Evolutionary conservation across 2,329 filamentous ascomycete genomes (phyloP).

Genomic region (Fusarium chuoi): DNA sequence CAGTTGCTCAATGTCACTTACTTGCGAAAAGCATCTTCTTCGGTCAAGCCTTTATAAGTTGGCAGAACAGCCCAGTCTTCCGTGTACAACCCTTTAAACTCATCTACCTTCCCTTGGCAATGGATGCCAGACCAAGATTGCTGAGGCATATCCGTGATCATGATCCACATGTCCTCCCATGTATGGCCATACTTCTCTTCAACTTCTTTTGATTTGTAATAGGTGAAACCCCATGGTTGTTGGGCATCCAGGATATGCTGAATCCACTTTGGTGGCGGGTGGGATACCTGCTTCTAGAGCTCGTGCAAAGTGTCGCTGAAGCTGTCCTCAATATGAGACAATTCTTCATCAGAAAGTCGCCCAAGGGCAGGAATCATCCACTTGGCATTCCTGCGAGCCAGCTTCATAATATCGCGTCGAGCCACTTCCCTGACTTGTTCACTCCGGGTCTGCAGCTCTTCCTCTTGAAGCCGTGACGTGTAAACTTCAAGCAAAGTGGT

Average conservation of each 20-base stretch:
- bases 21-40: not conserved
- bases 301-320: not conserved
- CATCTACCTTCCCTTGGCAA: not conserved
- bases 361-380: slow-evolving; percentile 29
- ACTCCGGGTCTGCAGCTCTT: slow-evolving; percentile 17
- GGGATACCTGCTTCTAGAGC: slow-evolving; percentile 23
- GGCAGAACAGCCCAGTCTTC: not conserved
- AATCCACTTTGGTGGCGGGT: slow-evolving; percentile 26
- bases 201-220: not conserved
- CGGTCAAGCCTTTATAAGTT: rapidly evolving
- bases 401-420: not conserved
- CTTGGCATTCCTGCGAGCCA: slow-evolving; percentile 27
- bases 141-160: not conserved
- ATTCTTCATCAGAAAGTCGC: not conserved
- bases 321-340: not conserved
- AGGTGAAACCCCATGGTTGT: not conserved
- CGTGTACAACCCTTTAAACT: rapidly evolving
- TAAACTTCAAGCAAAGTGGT: slow-evolving; percentile 12
- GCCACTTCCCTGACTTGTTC: slow-evolving; percentile 23
- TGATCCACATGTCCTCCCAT: not conserved
- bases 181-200: not conserved
- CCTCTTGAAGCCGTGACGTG: slow-evolving; percentile 13
- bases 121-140: not conserved
- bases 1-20: rapidly evolving
- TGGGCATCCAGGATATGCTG: slow-evolving; percentile 9